Percentiles rank a stretch among this genome's conserved stretches.
Evolutionary conservation across 2,329 filamentous ascomycete genomes (phyloP).

Genomic region (Fusarium nematophilum): DNA sequence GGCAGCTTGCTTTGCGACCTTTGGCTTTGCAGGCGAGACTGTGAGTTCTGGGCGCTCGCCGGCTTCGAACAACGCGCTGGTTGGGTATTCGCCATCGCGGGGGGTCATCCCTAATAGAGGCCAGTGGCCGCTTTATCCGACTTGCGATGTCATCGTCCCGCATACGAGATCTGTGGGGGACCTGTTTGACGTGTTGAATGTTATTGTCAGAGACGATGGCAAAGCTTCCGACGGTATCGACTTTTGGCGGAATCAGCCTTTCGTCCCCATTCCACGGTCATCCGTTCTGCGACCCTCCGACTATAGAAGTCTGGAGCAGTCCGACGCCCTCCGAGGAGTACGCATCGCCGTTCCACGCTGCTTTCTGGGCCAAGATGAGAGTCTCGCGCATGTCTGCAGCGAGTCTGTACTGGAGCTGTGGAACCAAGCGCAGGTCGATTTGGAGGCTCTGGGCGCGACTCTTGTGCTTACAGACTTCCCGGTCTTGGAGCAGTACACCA

Average conservation of each 20-base stretch:
- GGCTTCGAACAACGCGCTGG: constrained; percentile 66
- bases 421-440: too few relatives aligned
- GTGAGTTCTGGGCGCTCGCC: constrained; percentile 67
- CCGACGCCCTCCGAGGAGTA: too few relatives aligned
- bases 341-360: too few relatives aligned
- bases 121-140: constrained; percentile 66
- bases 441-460: constrained; percentile 55
- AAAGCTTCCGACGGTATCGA: too few relatives aligned
- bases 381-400: too few relatives aligned
- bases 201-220: constrained; percentile 57
- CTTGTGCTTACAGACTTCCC: constrained; percentile 50
- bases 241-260: constrained; percentile 65
- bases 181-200: constrained; percentile 60
- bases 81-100: constrained; percentile 67
- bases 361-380: too few relatives aligned
- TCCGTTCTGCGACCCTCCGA: too few relatives aligned
- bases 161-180: constrained; percentile 63
- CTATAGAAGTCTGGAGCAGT: too few relatives aligned
- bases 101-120: constrained; percentile 64
- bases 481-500: constrained; percentile 27
- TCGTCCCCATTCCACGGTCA: constrained; percentile 53
- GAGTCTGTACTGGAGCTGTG: too few relatives aligned
- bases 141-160: constrained; percentile 66
- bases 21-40: constrained; percentile 66
- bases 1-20: constrained; percentile 61